phyloP scores from a whole-genome alignment of 108 stramenopile species.

The Cyclotella baltica region DNA sequence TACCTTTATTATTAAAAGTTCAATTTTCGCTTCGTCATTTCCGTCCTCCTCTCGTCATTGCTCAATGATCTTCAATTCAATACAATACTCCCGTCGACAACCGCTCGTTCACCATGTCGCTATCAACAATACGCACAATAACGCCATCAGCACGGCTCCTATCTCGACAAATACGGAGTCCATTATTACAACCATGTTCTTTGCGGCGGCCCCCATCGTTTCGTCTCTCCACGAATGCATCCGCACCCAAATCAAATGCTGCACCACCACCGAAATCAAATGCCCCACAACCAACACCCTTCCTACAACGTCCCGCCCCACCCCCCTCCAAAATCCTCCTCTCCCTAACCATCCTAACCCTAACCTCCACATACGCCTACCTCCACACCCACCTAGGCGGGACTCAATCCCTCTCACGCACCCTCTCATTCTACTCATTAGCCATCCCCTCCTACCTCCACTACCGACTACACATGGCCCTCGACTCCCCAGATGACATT shows the following conservation, averaged over 20 bases:
- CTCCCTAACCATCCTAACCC: not conserved
- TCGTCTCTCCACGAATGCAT: not conserved
- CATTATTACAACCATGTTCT: not conserved
- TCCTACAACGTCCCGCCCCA: not conserved
- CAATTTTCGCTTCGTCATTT: too few species aligned
- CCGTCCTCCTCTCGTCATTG: too few species aligned
- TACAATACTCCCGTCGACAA: not conserved
- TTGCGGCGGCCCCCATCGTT: not conserved
- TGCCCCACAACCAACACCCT: not conserved
- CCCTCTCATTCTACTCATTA: slow-evolving; percentile 61
- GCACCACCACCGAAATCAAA: not conserved
- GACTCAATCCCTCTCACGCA: slow-evolving; percentile 59
- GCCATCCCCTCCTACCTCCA: slow-evolving; percentile 74
- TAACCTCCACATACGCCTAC: not conserved
- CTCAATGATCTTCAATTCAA: not conserved
- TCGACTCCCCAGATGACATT: slow-evolving; percentile 62
- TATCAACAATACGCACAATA: not conserved
- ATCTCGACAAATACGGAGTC: not conserved
- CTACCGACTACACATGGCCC: slow-evolving; percentile 67
- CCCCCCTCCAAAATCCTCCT: not conserved
- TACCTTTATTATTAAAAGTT: too few species aligned
- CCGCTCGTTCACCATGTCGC: not conserved
- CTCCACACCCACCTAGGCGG: slow-evolving; percentile 58
- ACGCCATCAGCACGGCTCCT: not conserved
- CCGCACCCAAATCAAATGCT: not conserved